Evolutionary conservation across 164 flowering plant species (phyloP), one percentile per base, ranked within the genome.

Genomic region (Tetrastigma voinierianum): DNA sequence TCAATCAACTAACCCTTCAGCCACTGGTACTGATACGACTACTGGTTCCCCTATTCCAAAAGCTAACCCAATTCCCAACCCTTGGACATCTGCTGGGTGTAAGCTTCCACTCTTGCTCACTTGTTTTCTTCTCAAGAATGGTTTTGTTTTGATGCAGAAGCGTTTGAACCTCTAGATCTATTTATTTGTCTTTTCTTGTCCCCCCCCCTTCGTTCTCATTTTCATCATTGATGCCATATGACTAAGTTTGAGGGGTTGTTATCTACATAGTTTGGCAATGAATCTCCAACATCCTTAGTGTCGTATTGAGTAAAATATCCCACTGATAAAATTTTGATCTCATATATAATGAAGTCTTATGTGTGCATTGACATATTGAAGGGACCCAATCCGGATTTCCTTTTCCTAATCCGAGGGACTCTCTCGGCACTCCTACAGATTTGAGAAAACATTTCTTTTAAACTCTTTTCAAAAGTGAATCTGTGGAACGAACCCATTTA

Each of bases 1-100:
- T 62, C 79, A 73, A 3, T 47, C 86, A 21, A 64, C 74, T 49
- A 86, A 84, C 56, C 70, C 82, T 61, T 74, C 89, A 51, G 81
- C 77, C 12, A 64, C 83, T 68, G 82, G 71, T 40, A 62, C 91
- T 70, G 92, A 86, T 46, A 43, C 84, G 15, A 59, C 86, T 46
- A 60, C 82, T 18, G 87, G 78, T 10, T 67, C 83, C 55, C 72
- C 90, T 68, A 83, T 78, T 12, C 98, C 98, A 47, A 93, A 93
- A 74, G 72, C 90, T 19, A 86, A 87, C 66, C 98, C 98, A 9
- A 93, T 92, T 72, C 97, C 97, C 11, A 92, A 92, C 65, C 97
- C 98, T 18, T 93, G 98, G 98, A 72, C 66, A n/a, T n/a, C n/a
- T n/a, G n/a, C n/a, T n/a, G n/a, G n/a, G n/a, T n/a, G n/a, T n/a